A percentile compares a stretch with the other conserved stretches of the same genome.
phyloP scores from a whole-genome alignment of 345 rosid species.

The Diplotaxis tenuifolia region DNA sequence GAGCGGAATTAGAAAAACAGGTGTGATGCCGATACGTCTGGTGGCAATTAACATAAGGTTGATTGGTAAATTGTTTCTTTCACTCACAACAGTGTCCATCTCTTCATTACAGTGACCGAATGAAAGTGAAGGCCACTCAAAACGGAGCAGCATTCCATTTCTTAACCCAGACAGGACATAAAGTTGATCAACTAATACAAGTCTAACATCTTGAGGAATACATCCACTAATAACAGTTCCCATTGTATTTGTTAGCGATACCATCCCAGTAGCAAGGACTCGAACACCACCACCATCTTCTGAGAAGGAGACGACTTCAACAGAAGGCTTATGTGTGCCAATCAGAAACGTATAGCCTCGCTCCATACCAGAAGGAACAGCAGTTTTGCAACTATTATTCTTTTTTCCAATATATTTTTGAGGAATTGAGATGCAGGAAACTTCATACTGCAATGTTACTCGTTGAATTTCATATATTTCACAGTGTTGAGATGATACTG shows the following conservation, averaged over 20 bases:
- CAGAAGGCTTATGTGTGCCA: constrained; percentile 96
- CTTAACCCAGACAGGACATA: constrained; percentile 89
- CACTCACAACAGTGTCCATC: constrained; percentile 29
- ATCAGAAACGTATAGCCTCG: constrained; percentile 63
- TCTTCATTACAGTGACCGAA: constrained; percentile 38
- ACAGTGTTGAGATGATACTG: constrained; percentile 47
- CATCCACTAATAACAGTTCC: constrained; percentile 81
- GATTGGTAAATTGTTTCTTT: constrained; percentile 44
- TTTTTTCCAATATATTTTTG: constrained; percentile 51
- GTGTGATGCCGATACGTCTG: constrained; percentile 92
- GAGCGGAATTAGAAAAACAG: constrained; percentile 88
- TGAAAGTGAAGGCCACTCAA: constrained; percentile 72
- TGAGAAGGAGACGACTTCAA: constrained; percentile 70
- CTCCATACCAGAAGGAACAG: constrained; percentile 63
- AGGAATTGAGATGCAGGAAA: constrained; percentile 86
- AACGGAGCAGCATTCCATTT: constrained; percentile 96
- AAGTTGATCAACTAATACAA: constrained; percentile 73
- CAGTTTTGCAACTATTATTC: constrained; percentile 33
- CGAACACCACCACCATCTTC: constrained; percentile 58
- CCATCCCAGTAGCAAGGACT: constrained; percentile 74
- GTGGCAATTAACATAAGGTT: constrained; percentile 77
- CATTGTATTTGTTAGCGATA: constrained; percentile 58
- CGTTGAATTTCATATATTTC: constrained; percentile 79
- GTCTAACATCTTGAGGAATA: constrained; percentile 95
- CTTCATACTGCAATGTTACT: constrained; percentile 69